Base-by-base conservation (phyloP, 2,329 filamentous ascomycete species). In the Neoscytalidium dimidiatum region DNA sequence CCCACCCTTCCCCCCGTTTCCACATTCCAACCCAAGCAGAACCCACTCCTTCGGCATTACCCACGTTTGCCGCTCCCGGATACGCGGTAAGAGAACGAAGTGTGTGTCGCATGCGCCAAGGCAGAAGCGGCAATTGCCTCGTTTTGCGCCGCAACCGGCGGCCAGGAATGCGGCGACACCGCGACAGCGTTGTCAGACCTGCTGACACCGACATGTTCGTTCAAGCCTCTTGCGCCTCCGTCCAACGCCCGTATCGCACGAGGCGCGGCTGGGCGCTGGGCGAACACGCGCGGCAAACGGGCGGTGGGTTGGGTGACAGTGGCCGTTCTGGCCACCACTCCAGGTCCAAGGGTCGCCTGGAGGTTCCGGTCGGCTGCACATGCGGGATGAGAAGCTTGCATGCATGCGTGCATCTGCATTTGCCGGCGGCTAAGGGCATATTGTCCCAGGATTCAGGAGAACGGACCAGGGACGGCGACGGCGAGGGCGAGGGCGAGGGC, bases 281-380 rank as follows among this genome's bases (percentile, higher is more conserved):
- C 4, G 43, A 21, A 46, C 43, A 46, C 6, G 43, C 51, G 19
- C 11, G 29, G 49, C 31, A 29, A 52, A 52, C 6, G 49, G 29
- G 11, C 28, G n/a, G 8, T 38, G 52, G n/a, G n/a, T 8, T 56
- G 31, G 11, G 2, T 13, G 4, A 9, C 14, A 19, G 13, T 52
- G 5, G 23, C 21, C 14, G 23, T 52, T 19, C n/a, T 35, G 28
- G 21, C 13, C 35, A 5, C 35, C 26, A 28, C 11, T 46, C 13
- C n/a, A n/a, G n/a, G n/a, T n/a, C n/a, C 56, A 17, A 9, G 31
- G 56, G 26, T 60, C 56, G 56, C 56, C 56, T 60, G 56, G 38
- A 33, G 6, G 56, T 21, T 60, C 56, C 56, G 56, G 26, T 46
- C 56, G 56, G 26, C 33, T 60, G 38, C n/a, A 38, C 23, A 17